phyloP scores from a whole-genome alignment of 768 basidiomycete genomes.

The Solioccasus polychromus region DNA sequence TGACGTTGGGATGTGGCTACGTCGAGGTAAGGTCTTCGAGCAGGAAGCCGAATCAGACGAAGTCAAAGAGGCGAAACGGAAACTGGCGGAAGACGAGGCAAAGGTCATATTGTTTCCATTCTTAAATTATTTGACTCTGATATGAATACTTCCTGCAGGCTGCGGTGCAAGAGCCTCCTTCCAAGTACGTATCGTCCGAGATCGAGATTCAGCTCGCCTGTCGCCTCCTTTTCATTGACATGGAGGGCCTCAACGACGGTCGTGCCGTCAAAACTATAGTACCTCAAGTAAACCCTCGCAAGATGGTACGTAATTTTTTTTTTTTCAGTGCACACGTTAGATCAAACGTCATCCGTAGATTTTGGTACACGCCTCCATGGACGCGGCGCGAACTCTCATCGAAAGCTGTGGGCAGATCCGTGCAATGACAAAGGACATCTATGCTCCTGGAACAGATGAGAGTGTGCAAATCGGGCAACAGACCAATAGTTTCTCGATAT shows the following conservation, averaged over 20 bases:
- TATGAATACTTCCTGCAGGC: slow-evolving; percentile 42
- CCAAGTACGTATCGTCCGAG: slow-evolving; percentile 79
- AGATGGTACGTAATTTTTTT: slow-evolving; percentile 60
- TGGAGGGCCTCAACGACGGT: slow-evolving; percentile 96
- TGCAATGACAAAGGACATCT: slow-evolving; percentile 91
- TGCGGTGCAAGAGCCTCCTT: slow-evolving; percentile 80
- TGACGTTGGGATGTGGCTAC: slow-evolving; percentile 94
- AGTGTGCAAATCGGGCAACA: slow-evolving; percentile 91
- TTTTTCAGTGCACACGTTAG: not conserved
- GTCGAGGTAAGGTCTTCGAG: slow-evolving; percentile 87
- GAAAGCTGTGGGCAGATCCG: slow-evolving; percentile 80
- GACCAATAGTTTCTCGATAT: slow-evolving; percentile 91
- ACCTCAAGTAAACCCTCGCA: slow-evolving; percentile 93
- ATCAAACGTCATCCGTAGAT: slow-evolving; percentile 50
- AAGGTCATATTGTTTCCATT: slow-evolving; percentile 43
- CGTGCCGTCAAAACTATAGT: slow-evolving; percentile 96
- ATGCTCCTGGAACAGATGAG: slow-evolving; percentile 73
- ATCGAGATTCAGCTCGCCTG: slow-evolving; percentile 82
- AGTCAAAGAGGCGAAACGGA: slow-evolving; percentile 64
- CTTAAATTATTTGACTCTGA: not conserved
- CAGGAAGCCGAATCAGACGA: slow-evolving; percentile 87
- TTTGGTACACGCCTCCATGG: slow-evolving; percentile 73
- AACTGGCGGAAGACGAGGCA: slow-evolving; percentile 69
- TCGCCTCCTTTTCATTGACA: slow-evolving; percentile 85
- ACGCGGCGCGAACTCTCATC: slow-evolving; percentile 69